Evolutionary conservation across 2,329 filamentous ascomycete genomes (phyloP), one percentile per base, ranked within the genome.

Genomic region (Phyllachora maydis): DNA sequence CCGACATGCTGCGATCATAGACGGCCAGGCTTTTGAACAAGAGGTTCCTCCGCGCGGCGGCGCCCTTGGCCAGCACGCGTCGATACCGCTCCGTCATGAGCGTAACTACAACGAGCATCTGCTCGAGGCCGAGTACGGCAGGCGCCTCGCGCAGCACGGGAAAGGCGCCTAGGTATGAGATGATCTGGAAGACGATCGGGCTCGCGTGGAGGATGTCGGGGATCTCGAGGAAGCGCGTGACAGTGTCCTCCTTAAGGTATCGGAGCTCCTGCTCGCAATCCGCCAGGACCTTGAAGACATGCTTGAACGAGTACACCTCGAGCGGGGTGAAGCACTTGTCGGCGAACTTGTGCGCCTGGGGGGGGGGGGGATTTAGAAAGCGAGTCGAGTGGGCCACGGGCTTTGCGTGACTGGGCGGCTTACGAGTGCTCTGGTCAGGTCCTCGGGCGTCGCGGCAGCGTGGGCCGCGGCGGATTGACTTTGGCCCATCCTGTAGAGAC

Each of bases 11-110:
- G 23, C 68, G 59, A 38, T 81, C 75, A 35, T 73, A 68, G 4
- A 81, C 70, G 5, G 74, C 72, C 33, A 81, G 38, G 35, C 73
- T 75, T 36, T 65, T 65, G 45, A 78, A 82, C 8, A 81, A 40
- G 23, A 81, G 52, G 41, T 68, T 68, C 14, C 58, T 55, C 31
- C 69, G 58, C 35, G 68, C 65, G 11, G 52, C 50, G 14, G 57
- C 57, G 2, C 63, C 60, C 28, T 55, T 57, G 26, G 59, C 57
- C 17, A 81, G 41, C 6, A 78, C 68, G 14, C 59, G 58, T 22
- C 56, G 57, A 40, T 76, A 74, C 28, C 74, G 56, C 35, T 74
- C 67, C 2, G 74, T 79, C 51, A 79, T 57, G 31, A 82, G 64
- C 2, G 70, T 67, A 22, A 81, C 57, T 2, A 75, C 70, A 49